phyloP scores from a whole-genome alignment of 139 green algal species.

The Spirogloea muscicola region DNA sequence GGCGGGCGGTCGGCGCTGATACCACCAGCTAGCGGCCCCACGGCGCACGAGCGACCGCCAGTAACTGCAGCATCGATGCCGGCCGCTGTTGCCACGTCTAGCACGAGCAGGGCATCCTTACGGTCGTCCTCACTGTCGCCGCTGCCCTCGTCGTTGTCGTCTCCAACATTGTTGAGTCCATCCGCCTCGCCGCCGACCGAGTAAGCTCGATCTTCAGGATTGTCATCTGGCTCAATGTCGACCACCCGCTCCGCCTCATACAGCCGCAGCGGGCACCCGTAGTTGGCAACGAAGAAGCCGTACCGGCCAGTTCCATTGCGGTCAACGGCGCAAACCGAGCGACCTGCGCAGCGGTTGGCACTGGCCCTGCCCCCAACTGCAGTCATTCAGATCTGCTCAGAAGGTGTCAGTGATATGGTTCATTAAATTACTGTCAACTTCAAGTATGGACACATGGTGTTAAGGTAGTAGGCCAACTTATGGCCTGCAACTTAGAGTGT shows the following conservation, averaged over 20 bases:
- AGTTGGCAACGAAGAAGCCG: conserved; percentile 45
- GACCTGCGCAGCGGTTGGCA: conserved; percentile 31
- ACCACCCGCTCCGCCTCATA: too few species aligned
- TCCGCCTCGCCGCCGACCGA: too few species aligned
- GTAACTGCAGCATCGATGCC: not conserved
- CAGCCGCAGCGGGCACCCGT: conserved; percentile 33
- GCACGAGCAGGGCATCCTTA: not conserved
- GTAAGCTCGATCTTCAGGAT: too few species aligned
- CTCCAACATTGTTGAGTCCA: too few species aligned
- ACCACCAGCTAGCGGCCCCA: not conserved
- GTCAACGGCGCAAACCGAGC: conserved; percentile 35
- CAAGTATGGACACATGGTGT: too few species aligned
- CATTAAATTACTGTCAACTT: too few species aligned
- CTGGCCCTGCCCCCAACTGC: conserved; percentile 8
- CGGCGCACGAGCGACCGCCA: conserved; percentile 1
- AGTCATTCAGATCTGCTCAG: too few species aligned
- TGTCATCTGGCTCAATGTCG: too few species aligned
- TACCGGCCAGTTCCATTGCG: conserved; percentile 24
- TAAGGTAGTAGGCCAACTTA: too few species aligned
- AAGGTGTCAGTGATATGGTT: too few species aligned
- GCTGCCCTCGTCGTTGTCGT: not conserved
- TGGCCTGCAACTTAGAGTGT: too few species aligned
- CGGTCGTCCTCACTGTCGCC: not conserved
- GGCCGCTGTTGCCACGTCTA: conserved; percentile 6
- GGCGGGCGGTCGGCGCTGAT: too few species aligned